Conservation (phyloP, 2,329 filamentous ascomycete genomes). For the Aureobasidium vineae region DNA sequence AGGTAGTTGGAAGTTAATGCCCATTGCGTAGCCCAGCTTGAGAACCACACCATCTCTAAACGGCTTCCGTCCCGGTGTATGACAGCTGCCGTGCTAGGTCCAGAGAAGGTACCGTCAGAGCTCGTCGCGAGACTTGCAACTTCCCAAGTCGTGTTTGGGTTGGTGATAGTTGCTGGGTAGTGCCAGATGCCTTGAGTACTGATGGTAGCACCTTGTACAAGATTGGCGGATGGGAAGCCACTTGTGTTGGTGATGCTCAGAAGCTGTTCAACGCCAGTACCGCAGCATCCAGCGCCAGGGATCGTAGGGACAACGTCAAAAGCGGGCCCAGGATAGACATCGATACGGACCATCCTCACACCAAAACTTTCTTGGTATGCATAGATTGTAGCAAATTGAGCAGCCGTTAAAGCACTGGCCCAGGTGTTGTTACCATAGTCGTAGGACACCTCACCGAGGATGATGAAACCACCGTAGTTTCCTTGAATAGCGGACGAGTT, state of each 20-base stretch:
- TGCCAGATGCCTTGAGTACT: conserved; percentile 56
- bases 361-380: conserved; percentile 59
- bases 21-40: conserved; percentile 54
- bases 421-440: conserved; percentile 50
- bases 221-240: conserved; percentile 55
- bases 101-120: conserved; percentile 39
- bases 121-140: conserved; percentile 55
- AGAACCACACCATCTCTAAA: conserved; percentile 63
- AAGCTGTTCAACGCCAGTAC: conserved; percentile 50
- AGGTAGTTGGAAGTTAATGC: conserved; percentile 56
- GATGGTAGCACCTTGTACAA: conserved; percentile 49
- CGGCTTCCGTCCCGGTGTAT: conserved; percentile 59
- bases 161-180: conserved; percentile 57
- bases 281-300: conserved; percentile 50
- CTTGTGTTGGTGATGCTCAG: conserved; percentile 55
- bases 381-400: conserved; percentile 58
- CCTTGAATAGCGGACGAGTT: conserved; percentile 51
- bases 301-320: conserved; percentile 42
- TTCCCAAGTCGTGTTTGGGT: conserved; percentile 54
- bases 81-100: conserved; percentile 54
- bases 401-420: conserved; percentile 54
- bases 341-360: conserved; percentile 60
- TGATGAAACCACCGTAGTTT: conserved; percentile 60
- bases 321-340: conserved; percentile 55
- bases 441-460: conserved; percentile 56